These are phyloP conservation scores for Ogataea nonfermentans DNA, from an alignment of 805 yeast species.

Conservation along the genomic window DNA sequence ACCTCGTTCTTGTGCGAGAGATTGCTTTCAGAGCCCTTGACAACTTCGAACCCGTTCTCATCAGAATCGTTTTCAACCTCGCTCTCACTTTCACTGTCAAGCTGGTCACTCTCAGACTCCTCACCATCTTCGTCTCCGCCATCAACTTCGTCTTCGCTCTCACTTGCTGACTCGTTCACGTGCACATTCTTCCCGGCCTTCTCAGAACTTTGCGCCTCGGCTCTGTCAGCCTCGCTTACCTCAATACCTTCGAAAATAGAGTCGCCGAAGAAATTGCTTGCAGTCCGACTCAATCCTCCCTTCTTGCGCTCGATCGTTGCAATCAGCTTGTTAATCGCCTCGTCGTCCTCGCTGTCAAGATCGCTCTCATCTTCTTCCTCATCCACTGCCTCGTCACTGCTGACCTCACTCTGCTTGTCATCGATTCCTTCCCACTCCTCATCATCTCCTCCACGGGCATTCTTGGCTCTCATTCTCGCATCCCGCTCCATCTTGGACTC, in stretches of 20 bases:
- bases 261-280: constrained; percentile 46
- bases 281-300: constrained; percentile 43
- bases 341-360: constrained; percentile 67
- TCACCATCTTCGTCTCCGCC: constrained; percentile 4
- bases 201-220: too few relatives aligned
- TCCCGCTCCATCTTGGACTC: constrained; percentile 64
- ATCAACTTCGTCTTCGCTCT: constrained; percentile 21
- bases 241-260: constrained; percentile 51
- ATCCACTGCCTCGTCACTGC: constrained; percentile 44
- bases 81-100: constrained; percentile 33
- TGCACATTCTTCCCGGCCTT: constrained; percentile 10
- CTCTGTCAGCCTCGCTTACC: constrained; percentile 29
- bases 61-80: constrained; percentile 51
- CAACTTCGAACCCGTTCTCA: constrained; percentile 42
- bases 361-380: constrained; percentile 43
- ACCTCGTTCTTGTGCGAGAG: constrained; percentile 59
- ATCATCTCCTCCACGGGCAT: constrained; percentile 70
- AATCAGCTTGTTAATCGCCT: constrained; percentile 58
- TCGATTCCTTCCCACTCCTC: constrained; percentile 81
- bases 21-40: constrained; percentile 29
- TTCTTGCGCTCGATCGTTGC: constrained; percentile 46
- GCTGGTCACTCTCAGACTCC: constrained; percentile 1
- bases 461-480: constrained; percentile 65
- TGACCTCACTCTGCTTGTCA: constrained; percentile 30
- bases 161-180: constrained; percentile 17